phyloP scores from a whole-genome alignment of 2,329 filamentous ascomycete genomes.

The Hirsutella thompsonii region DNA sequence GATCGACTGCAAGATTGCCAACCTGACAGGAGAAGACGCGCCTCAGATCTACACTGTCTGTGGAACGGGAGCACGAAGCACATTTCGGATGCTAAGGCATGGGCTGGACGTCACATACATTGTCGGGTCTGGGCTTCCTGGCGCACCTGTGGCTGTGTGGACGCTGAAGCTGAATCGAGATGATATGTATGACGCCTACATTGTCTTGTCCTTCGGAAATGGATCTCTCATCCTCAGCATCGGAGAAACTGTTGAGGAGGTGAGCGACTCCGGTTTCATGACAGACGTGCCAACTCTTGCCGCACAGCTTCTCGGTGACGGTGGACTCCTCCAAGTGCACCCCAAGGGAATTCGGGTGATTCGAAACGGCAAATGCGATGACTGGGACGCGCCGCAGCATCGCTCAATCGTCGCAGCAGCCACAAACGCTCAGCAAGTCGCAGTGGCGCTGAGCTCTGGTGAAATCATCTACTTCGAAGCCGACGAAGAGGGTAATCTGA shows the following conservation, averaged over 20 bases:
- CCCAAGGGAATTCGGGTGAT: conserved; percentile 95
- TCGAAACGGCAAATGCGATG: conserved; percentile 64
- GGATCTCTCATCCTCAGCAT: conserved; percentile 88
- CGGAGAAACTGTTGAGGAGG: conserved; percentile 92
- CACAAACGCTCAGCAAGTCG: conserved; percentile 86
- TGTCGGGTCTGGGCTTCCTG: conserved; percentile 83
- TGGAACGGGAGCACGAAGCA: conserved; percentile 77
- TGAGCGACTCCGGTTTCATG: conserved; percentile 85
- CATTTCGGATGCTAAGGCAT: conserved; percentile 85
- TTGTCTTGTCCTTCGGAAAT: conserved; percentile 86
- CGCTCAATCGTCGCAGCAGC: conserved; percentile 89
- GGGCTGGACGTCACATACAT: conserved; percentile 89
- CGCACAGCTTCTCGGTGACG: conserved; percentile 86
- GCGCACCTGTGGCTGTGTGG: conserved; percentile 87
- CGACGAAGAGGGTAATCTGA: conserved; percentile 79
- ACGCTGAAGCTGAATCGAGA: conserved; percentile 74
- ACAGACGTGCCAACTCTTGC: conserved; percentile 80
- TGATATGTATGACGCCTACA: conserved; percentile 86
- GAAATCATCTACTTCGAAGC: conserved; percentile 98
- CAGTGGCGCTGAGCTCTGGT: conserved; percentile 84
- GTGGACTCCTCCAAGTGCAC: conserved; percentile 86
- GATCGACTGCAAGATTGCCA: conserved; percentile 82
- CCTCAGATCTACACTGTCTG: conserved; percentile 93
- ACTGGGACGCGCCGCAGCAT: conserved; percentile 90
- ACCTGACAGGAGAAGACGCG: conserved; percentile 82